phyloP scores from a whole-genome alignment of 768 basidiomycete species.

The Coprinopsis strossmayeri region DNA sequence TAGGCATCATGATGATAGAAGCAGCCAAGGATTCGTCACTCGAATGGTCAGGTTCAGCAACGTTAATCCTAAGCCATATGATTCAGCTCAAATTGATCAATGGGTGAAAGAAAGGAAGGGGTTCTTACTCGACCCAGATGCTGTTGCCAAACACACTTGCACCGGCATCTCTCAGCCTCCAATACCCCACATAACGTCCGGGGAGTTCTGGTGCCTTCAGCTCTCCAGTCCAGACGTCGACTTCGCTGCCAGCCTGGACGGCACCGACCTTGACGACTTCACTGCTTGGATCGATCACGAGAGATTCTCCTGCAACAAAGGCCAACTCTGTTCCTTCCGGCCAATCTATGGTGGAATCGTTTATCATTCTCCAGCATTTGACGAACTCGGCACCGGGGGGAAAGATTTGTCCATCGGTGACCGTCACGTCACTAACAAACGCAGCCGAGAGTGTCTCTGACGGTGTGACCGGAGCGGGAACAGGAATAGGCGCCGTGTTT shows the following conservation, averaged over 20 bases:
- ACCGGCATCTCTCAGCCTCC: slow-evolving; percentile 53
- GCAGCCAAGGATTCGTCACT: slow-evolving; percentile 1
- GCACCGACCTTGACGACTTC: slow-evolving; percentile 43
- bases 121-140: slow-evolving; percentile 73
- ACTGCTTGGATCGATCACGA: slow-evolving; percentile 31
- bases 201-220: slow-evolving; percentile 76
- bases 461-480: neutral
- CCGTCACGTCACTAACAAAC: slow-evolving; percentile 63
- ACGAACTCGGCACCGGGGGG: slow-evolving; percentile 83
- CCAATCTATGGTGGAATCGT: slow-evolving; percentile 60
- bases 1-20: slow-evolving; percentile 20
- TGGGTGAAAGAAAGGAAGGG: neutral
- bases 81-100: slow-evolving; percentile 3
- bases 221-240: slow-evolving; percentile 67
- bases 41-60: slow-evolving; percentile 26
- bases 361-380: slow-evolving; percentile 74
- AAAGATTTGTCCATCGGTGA: slow-evolving; percentile 68
- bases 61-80: slow-evolving; percentile 49
- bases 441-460: slow-evolving; percentile 26
- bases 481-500: neutral
- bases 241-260: slow-evolving; percentile 48
- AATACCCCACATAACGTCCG: slow-evolving; percentile 72
- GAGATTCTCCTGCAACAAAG: slow-evolving; percentile 65
- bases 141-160: slow-evolving; percentile 63
- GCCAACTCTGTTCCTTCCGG: slow-evolving; percentile 60